Evolutionary conservation across 1,284 basidiomycete species (phyloP), one percentile per base, ranked within the genome.

Genomic region (Sanguinoderma infundibulare): DNA sequence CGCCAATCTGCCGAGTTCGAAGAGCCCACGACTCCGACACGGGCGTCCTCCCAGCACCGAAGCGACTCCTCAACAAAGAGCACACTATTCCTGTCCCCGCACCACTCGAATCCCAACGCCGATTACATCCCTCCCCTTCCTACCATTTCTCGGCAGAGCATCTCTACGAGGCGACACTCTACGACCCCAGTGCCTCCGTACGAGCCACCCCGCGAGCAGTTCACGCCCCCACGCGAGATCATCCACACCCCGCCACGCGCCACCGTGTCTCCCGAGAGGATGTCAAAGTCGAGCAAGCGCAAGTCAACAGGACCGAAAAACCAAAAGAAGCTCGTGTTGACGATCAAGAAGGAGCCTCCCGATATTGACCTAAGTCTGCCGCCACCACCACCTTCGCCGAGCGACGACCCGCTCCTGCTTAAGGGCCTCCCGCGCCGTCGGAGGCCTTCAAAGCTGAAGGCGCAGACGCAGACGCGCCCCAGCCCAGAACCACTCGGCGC

Each of bases 351-450:
- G 61, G 87, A 91, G 65, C 79, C 82, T 6, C 87, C 88, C 0
- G 82, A 84, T n/a, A 78, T 90, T 63, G 83, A 90, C 67, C 72
- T 89, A 30, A 79, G 73, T 52, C 77, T 72, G 12, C 85, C 86
- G 2, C 79, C 84, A 62, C 86, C 88, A 3, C 90, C 90, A 1
- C 79, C 88, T 0, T 90, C 88, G 57, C 90, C 90, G 0, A 83
- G 84, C 1, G 90, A 92, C 49, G 90, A 92, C 67, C 90, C 90
- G 0, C 72, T 92, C 0, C 74, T 92, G 3, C 78, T 92, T 28
- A 81, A 80, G 46, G 85, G 82, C 5, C 75, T 76, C 24, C 64
- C 40, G 10, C 44, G 59, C 12, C 53, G 46, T 28, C 50, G 54
- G 3, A 24, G 46, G 1, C 32, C 22, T 22, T 34, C 49, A 6